Evolutionary conservation across 2,329 filamentous ascomycete species (phyloP).

Genomic region (Tolypocladium guangdongense): DNA sequence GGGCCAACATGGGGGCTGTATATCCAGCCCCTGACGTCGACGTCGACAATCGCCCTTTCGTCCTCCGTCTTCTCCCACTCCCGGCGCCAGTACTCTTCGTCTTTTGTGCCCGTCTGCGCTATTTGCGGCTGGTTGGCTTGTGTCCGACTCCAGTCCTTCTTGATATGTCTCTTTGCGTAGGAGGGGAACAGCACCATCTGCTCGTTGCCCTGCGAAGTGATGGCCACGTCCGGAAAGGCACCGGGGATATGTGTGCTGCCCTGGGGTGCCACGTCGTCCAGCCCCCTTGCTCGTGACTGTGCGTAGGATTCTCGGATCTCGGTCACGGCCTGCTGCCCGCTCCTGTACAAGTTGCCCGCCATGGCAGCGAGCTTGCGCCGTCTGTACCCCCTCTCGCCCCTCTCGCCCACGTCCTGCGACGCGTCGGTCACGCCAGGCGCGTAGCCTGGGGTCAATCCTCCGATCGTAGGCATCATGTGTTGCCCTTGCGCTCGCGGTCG

Average conservation of each 20-base stretch:
- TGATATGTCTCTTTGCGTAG: conserved; percentile 68
- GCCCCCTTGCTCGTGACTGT: conserved; percentile 31
- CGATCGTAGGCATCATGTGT: conserved; percentile 16
- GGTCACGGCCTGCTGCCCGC: conserved; percentile 44
- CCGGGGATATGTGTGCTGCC: conserved; percentile 47
- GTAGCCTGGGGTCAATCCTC: conserved; percentile 15
- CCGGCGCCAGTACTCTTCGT: conserved; percentile 64
- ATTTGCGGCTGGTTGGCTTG: conserved; percentile 15
- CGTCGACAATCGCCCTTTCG: conserved; percentile 77
- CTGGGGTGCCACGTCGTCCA: conserved; percentile 17
- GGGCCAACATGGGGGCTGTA: conserved; percentile 78
- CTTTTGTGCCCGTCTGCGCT: conserved; percentile 34
- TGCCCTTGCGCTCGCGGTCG: conserved; percentile 16
- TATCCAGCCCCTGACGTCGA: conserved; percentile 92
- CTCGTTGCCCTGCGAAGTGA: conserved; percentile 69
- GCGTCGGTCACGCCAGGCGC: conserved; percentile 14
- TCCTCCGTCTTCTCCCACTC: conserved; percentile 75
- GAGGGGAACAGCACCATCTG: conserved; percentile 94
- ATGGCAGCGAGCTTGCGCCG: conserved; percentile 65
- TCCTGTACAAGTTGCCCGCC: conserved; percentile 46
- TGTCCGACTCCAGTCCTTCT: conserved; percentile 25
- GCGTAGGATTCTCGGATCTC: conserved; percentile 50
- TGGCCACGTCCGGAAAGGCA: conserved; percentile 75
- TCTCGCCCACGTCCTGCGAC: conserved; percentile 11
- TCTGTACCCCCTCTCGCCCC: conserved; percentile 55